phyloP scores from a whole-genome alignment of 371 early-diverging fungal species.

The Actinomortierella ambigua region DNA sequence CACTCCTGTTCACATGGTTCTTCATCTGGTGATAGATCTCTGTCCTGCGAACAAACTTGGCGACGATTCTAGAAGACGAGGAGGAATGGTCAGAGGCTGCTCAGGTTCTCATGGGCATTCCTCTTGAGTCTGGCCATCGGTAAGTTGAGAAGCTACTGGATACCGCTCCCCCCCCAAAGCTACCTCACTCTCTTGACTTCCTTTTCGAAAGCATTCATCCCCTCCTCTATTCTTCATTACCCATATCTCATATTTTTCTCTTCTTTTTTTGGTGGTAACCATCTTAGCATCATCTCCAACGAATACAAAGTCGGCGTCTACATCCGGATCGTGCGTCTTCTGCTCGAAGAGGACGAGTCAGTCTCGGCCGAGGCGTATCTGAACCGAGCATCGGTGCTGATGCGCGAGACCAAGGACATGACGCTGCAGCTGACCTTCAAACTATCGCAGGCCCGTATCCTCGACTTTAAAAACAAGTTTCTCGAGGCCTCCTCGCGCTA shows the following conservation, averaged over 20 bases:
- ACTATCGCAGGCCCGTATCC: conserved; percentile 82
- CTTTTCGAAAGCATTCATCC: background rate
- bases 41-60: conserved; percentile 72
- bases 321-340: conserved; percentile 81
- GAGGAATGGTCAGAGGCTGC: conserved; percentile 86
- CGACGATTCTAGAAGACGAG: conserved; percentile 72
- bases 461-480: conserved; percentile 87
- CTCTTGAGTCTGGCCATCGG: conserved; percentile 88
- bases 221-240: too few species aligned
- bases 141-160: conserved; percentile 23
- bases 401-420: conserved; percentile 60
- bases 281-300: conserved; percentile 66
- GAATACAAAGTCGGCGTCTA: conserved; percentile 82
- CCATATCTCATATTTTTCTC: too few species aligned
- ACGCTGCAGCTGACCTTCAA: conserved; percentile 64
- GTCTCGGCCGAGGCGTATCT: conserved; percentile 81
- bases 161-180: background rate
- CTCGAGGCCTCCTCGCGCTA: conserved; percentile 87
- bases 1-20: background rate
- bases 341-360: conserved; percentile 87
- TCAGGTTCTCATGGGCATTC: conserved; percentile 77
- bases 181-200: background rate
- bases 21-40: conserved; percentile 59
- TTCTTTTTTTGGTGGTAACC: background rate
- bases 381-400: conserved; percentile 78